Evolutionary conservation across 768 basidiomycete genomes (phyloP), one percentile per base, ranked within the genome.

Genomic region (Paxillus rubicundulus): DNA sequence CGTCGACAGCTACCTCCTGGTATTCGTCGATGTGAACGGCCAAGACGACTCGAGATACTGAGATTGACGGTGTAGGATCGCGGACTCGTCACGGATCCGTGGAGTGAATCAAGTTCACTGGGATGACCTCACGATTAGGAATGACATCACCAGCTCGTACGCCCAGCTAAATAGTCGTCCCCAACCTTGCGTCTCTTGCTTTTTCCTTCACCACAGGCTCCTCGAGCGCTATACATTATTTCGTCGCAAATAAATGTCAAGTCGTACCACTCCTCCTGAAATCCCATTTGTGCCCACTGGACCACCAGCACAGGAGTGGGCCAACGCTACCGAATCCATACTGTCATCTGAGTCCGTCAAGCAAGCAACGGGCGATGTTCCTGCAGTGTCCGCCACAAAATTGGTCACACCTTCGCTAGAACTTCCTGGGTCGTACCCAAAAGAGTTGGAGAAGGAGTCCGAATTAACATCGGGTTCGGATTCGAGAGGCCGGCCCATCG

Each of bases 101-200:
- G 24, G 24, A 24, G 24, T 24, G 24, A 24, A 24, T 5, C 24
- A 24, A 24, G 24, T 24, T 24, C 21, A 24, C 21, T 24, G 3
- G 5, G 3, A 24, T 24, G 24, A 24, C 24, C 24, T 24, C 24
- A 24, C 16, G 8, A 21, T 6, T 43, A 62, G 61, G 59, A 59
- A 65, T 65, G 63, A 65, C 63, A 67, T 65, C 63, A 65, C 37
- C 50, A 49, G 41, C 59, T 47, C 63, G 9, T 34, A 3, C 39
- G 62, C 47, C 30, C 30, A 41, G 13, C 46, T 37, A 53, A 42
- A 49, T 20, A 32, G 32, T 18, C 36, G 42, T 14, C 14, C 10
- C 32, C 6, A 27, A 33, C 30, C 24, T 20, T 24, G 6, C 49
- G 14, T 38, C 20, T 28, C 30, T 37, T n/a, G 21, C 20, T 34